These are phyloP conservation scores for Dryas alaskensis DNA, from an alignment of 306 rosid species.

Conservation along the genomic window DNA sequence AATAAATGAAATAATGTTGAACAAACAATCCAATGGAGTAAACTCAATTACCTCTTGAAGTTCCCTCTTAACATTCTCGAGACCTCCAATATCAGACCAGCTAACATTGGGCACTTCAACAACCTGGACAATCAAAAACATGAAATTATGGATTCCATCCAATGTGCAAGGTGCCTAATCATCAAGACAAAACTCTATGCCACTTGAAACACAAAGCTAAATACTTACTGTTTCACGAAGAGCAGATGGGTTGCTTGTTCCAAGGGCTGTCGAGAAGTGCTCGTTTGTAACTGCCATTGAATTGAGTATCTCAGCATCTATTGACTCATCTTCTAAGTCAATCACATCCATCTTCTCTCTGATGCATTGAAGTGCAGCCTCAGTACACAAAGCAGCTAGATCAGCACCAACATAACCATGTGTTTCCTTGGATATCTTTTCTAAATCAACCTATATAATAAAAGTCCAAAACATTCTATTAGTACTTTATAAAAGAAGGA, in stretches of 20 bases:
- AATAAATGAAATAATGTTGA: neutral
- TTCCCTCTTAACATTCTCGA: constrained; percentile 96
- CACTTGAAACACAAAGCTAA: neutral
- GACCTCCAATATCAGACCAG: constrained; percentile 99
- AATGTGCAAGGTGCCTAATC: neutral
- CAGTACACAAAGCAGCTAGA: constrained; percentile 92
- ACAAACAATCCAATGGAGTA: constrained; percentile 11
- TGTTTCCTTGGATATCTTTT: constrained; percentile 81
- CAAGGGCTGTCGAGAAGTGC: constrained; percentile 92
- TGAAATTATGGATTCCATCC: constrained; percentile 23
- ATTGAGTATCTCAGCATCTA: constrained; percentile 92
- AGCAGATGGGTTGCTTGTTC: constrained; percentile 96
- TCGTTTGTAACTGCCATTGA: constrained; percentile 99
- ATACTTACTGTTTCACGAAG: constrained; percentile 89
- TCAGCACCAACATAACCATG: constrained; percentile 99
- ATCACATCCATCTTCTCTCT: constrained; percentile 97
- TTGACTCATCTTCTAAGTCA: constrained; percentile 90
- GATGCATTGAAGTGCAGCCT: constrained; percentile 97
- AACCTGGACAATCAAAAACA: constrained; percentile 52
- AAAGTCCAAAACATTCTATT: neutral
- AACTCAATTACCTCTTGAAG: constrained; percentile 78
- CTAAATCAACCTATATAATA: constrained; percentile 75
- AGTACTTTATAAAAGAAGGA: constrained; percentile 14
- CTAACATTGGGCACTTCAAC: constrained; percentile 93
- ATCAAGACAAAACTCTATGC: neutral